These are phyloP conservation scores for Epichloe brachyelytri DNA, from an alignment of 2,329 filamentous ascomycete species.

Conservation along the genomic window DNA sequence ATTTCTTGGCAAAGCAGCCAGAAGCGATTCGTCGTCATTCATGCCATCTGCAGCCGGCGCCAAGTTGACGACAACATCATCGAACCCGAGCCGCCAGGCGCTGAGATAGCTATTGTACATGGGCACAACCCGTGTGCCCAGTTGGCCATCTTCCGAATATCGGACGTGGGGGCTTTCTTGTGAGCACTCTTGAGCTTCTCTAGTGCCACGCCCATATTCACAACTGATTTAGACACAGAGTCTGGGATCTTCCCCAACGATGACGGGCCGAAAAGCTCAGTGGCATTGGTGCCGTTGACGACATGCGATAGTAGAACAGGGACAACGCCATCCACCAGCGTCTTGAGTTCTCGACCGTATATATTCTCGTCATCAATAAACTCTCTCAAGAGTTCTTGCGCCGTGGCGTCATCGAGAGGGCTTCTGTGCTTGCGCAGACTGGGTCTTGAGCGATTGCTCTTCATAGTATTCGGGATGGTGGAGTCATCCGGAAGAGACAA, in stretches of 20 bases:
- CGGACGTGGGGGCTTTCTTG: constrained; percentile 62
- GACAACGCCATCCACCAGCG: constrained; percentile 86
- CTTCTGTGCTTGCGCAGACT: constrained; percentile 66
- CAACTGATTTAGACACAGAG: constrained; percentile 68
- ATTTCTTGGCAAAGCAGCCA: constrained; percentile 47
- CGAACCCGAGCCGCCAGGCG: constrained; percentile 85
- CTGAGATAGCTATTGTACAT: constrained; percentile 78
- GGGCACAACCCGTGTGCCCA: constrained; percentile 71
- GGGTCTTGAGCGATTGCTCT: constrained; percentile 61
- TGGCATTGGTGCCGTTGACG: constrained; percentile 53
- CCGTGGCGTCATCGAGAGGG: constrained; percentile 52
- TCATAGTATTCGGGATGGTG: constrained; percentile 43
- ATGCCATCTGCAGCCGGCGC: constrained; percentile 46
- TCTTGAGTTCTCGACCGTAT: constrained; percentile 83
- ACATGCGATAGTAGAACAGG: constrained; percentile 82
- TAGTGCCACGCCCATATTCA: constrained; percentile 84
- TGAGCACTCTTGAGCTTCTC: constrained; percentile 75
- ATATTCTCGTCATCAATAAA: constrained; percentile 73
- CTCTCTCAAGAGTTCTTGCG: constrained; percentile 66
- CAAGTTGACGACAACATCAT: constrained; percentile 87
- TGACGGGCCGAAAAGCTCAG: constrained; percentile 53
- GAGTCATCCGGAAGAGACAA: constrained; percentile 58
- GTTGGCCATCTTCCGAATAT: constrained; percentile 56
- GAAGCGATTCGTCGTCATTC: constrained; percentile 47
- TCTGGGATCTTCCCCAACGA: constrained; percentile 34